These are phyloP conservation scores for Suillus subalutaceus DNA, from an alignment of 768 basidiomycete species.

Conservation along the genomic window DNA sequence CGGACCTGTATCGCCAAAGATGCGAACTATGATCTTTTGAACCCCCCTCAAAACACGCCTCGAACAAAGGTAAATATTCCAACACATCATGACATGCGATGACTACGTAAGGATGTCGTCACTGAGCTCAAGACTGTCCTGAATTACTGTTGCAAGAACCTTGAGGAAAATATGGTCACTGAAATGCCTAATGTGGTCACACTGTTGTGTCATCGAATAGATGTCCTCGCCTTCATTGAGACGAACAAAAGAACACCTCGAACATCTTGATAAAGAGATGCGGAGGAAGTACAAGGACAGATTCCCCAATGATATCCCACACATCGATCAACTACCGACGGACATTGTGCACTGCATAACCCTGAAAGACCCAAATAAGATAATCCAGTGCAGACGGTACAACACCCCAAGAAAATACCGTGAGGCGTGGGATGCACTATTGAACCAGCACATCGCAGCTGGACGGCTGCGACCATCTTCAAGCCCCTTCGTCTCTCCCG, in stretches of 20 bases:
- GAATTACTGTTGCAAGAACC: too few species aligned
- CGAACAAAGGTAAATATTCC: background rate
- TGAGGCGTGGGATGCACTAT: slow-evolving; percentile 31
- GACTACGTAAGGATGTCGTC: rapidly evolving
- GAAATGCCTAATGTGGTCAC: background rate
- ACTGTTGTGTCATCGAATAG: background rate
- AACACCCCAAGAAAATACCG: slow-evolving; percentile 26
- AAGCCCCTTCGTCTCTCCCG: slow-evolving; percentile 30
- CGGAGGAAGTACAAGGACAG: slow-evolving; percentile 11
- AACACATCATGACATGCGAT: rapidly evolving
- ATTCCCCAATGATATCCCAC: slow-evolving; percentile 26
- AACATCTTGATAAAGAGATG: background rate
- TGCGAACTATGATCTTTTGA: slow-evolving; percentile 14
- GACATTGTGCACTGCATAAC: slow-evolving; percentile 20
- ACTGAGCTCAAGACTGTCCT: too few species aligned
- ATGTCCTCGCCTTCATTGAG: background rate
- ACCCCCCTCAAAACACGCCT: background rate
- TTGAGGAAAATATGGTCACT: rapidly evolving
- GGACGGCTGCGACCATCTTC: slow-evolving; percentile 31
- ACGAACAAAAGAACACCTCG: background rate
- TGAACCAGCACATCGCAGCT: slow-evolving; percentile 35
- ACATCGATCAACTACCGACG: slow-evolving; percentile 16
- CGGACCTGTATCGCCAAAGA: slow-evolving; percentile 10
- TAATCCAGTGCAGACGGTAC: slow-evolving; percentile 19
- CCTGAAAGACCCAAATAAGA: slow-evolving; percentile 18